These are phyloP conservation scores for Eremothecium gossypii DNA, from an alignment of 1,139 yeast species.

Conservation along the genomic window DNA sequence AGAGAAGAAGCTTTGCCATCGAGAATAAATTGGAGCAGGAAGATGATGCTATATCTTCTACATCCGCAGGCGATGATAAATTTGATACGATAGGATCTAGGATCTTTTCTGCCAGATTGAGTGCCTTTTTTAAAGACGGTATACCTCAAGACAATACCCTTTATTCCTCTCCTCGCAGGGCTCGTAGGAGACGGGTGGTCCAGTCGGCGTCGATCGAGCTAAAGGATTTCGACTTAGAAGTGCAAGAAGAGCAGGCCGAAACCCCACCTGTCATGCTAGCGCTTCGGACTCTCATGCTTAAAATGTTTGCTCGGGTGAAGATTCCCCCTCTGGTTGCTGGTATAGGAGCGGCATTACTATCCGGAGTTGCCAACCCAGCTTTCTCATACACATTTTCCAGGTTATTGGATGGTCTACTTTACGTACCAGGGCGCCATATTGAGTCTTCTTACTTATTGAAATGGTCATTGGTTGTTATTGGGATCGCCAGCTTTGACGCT, in stretches of 20 bases:
- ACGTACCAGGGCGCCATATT: constrained; percentile 30
- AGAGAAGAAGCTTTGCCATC: neutral
- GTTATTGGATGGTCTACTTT: constrained; percentile 49
- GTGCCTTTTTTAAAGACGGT: neutral
- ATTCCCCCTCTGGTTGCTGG: constrained; percentile 33
- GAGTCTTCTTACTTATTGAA: constrained; percentile 33
- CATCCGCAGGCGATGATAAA: neutral
- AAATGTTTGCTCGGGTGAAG: constrained; percentile 22
- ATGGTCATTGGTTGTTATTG: constrained; percentile 64
- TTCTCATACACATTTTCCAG: constrained; percentile 73
- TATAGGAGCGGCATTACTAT: constrained; percentile 40
- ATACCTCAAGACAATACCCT: neutral
- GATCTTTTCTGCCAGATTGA: neutral
- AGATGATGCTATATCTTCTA: neutral
- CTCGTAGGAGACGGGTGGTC: neutral
- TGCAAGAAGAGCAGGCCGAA: neutral
- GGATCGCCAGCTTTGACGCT: constrained; percentile 56
- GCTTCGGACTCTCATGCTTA: constrained; percentile 34
- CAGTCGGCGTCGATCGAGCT: neutral
- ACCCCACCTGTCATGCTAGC: constrained; percentile 23
- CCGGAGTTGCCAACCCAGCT: constrained; percentile 62
- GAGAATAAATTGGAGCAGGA: neutral
- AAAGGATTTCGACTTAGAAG: neutral
- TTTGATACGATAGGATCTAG: neutral
- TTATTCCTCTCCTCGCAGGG: neutral